phyloP scores from a whole-genome alignment of 106 monocot genomes.

The Apostasia ramifera region DNA sequence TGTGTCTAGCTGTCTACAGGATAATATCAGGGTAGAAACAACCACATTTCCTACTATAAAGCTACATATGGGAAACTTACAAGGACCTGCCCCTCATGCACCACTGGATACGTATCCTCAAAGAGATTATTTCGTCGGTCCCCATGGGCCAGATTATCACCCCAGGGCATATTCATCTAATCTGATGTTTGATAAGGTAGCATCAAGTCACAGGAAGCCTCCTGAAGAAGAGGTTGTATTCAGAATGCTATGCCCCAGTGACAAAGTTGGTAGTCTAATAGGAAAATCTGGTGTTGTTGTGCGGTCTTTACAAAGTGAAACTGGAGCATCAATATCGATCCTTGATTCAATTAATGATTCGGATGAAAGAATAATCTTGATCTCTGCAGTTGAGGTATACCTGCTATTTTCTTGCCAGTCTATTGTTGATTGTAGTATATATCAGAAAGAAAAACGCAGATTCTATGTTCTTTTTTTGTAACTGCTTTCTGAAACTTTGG shows the following conservation, averaged over 20 bases:
- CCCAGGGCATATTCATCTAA: slow-evolving; percentile 27
- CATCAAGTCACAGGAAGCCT: slow-evolving; percentile 25
- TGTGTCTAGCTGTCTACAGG: slow-evolving; percentile 63
- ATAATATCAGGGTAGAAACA: slow-evolving; percentile 37
- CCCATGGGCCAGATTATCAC: slow-evolving; percentile 37
- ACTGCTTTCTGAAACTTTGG: not conserved
- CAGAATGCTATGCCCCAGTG: slow-evolving; percentile 61
- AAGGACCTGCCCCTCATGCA: slow-evolving; percentile 15
- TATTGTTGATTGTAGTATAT: no score
- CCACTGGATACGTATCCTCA: slow-evolving; percentile 34
- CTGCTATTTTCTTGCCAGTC: not conserved
- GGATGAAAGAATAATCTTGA: slow-evolving; percentile 65
- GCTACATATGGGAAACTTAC: slow-evolving; percentile 24
- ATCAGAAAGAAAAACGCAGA: not conserved
- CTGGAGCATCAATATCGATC: slow-evolving; percentile 62
- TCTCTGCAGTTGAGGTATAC: slow-evolving; percentile 66
- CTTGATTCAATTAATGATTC: slow-evolving; percentile 54
- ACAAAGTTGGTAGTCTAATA: slow-evolving; percentile 70
- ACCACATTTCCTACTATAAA: slow-evolving; percentile 24
- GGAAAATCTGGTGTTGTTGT: slow-evolving; percentile 58
- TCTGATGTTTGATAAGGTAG: slow-evolving; percentile 15
- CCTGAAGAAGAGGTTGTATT: slow-evolving; percentile 63
- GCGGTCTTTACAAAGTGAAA: slow-evolving; percentile 67
- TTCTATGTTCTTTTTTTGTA: not conserved
- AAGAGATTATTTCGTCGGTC: slow-evolving; percentile 28